Conservation (phyloP, 306 rosid species). For the Alnus rubra region DNA sequence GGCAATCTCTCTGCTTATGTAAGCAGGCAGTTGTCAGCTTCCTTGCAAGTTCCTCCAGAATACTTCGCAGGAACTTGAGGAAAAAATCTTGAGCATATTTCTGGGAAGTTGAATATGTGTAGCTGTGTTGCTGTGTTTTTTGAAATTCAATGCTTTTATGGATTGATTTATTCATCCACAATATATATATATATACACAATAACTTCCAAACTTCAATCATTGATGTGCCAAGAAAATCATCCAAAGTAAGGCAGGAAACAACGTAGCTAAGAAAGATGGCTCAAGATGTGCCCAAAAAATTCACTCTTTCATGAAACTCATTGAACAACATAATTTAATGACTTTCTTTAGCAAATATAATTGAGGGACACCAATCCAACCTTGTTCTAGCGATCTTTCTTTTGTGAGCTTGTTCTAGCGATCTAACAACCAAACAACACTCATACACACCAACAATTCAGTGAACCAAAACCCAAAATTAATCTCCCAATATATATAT, state of each 20-base stretch:
- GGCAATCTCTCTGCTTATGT: background rate
- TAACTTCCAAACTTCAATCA: background rate
- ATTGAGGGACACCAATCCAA: background rate
- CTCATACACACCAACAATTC: background rate
- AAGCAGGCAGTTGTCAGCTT: background rate
- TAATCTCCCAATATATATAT: background rate
- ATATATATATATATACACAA: background rate
- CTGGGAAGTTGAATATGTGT: background rate
- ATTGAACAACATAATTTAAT: background rate
- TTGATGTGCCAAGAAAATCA: background rate
- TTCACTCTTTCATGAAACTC: background rate
- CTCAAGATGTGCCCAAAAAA: background rate
- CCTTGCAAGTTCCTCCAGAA: constrained; percentile 1
- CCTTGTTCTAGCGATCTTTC: background rate
- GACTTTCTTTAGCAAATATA: background rate
- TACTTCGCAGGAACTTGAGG: background rate
- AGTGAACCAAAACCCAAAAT: background rate
- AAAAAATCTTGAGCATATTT: background rate
- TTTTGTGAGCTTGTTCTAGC: background rate
- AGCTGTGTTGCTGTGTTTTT: too few species aligned
- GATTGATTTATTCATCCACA: too few species aligned
- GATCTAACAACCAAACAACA: background rate
- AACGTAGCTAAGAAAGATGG: background rate
- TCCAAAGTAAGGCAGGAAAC: background rate
- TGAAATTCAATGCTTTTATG: too few species aligned